Base-by-base conservation (phyloP, 2,329 filamentous ascomycete genomes). In the Aspergillus pseudonomiae region DNA sequence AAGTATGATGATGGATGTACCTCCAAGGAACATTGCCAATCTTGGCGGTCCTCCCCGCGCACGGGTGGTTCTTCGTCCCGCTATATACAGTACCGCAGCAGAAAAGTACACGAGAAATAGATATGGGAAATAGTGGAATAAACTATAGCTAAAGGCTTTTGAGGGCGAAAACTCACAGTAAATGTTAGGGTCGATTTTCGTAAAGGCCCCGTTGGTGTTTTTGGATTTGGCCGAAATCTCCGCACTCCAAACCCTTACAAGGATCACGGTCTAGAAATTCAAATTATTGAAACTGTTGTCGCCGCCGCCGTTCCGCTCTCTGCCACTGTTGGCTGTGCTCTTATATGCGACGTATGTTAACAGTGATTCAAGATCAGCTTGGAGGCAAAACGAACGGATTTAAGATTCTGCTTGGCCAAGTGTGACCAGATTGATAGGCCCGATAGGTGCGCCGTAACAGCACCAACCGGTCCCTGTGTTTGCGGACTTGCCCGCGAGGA, bases 1-100 rank as follows among this genome's bases (percentile, higher is more conserved):
- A 34, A 36, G 52, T 54, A 36, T 54, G n/a, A 36, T 54, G n/a
- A 54, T 54, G 52, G 52, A 54, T 54, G 52, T 54, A 39, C 52
- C 30, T 36, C 5, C 30, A 53, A 21, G 30, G 32, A 54, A 12
- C 50, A 34, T 32, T 54, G 16, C 30, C 50, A 52, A 32, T 36
- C 30, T 54, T 54, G 50, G 50, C 30, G 26, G 50, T 36, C 52
- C 24, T 28, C 48, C 30, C 30, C 50, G 19, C 52, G 30, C 52
- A 24, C n/a, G 32, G 34, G 52, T 21, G 32, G 26, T 53, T 53
- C 50, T 53, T 34, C 48, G 12, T 53, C 16, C 28, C 48, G 28
- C 52, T 54, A n/a, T 30, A 14, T 9, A 41, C 19, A 39, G 26
- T 39, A n/a, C 3, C 12, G 34, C 52, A 12, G 14, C 36, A 26